phyloP scores from a whole-genome alignment of 441 rosid genomes.

The Gossypium davidsonii region DNA sequence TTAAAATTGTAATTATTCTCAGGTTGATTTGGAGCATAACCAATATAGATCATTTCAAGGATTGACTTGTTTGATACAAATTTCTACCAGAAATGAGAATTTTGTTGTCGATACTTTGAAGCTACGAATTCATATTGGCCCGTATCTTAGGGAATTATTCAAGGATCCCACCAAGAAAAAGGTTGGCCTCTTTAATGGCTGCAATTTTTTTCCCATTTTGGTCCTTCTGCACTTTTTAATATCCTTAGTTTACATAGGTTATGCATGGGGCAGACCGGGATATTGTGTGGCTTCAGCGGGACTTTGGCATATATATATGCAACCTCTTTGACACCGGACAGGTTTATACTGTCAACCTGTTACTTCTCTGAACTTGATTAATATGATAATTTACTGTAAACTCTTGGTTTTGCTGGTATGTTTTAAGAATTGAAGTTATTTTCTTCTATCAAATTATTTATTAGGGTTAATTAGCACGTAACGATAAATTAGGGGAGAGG shows the following conservation, averaged over 20 bases:
- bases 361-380: slow-evolving; percentile 11
- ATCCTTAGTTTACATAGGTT: slow-evolving; percentile 47
- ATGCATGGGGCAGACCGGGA: slow-evolving; percentile 99
- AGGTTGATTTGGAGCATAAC: slow-evolving; percentile 98
- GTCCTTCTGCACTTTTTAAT: slow-evolving; percentile 23
- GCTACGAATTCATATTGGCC: slow-evolving; percentile 77
- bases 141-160: slow-evolving; percentile 74
- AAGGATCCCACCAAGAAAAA: slow-evolving; percentile 88
- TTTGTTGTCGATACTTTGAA: slow-evolving; percentile 77
- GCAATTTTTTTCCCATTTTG: background rate
- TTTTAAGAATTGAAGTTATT: background rate
- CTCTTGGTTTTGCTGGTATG: background rate
- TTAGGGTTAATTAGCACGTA: background rate
- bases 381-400: slow-evolving; percentile 12
- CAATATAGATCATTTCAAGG: slow-evolving; percentile 97
- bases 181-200: slow-evolving; percentile 34
- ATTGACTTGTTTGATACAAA: slow-evolving; percentile 82
- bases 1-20: slow-evolving; percentile 14
- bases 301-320: slow-evolving; percentile 92
- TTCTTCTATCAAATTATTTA: background rate
- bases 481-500: background rate
- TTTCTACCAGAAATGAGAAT: slow-evolving; percentile 79
- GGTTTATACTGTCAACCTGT: slow-evolving; percentile 37
- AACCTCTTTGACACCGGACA: slow-evolving; percentile 98
- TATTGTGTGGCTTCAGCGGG: slow-evolving; percentile 90